These are phyloP conservation scores for Sambucus nigra DNA, from an alignment of 129 eudicot species.

Conservation along the genomic window DNA sequence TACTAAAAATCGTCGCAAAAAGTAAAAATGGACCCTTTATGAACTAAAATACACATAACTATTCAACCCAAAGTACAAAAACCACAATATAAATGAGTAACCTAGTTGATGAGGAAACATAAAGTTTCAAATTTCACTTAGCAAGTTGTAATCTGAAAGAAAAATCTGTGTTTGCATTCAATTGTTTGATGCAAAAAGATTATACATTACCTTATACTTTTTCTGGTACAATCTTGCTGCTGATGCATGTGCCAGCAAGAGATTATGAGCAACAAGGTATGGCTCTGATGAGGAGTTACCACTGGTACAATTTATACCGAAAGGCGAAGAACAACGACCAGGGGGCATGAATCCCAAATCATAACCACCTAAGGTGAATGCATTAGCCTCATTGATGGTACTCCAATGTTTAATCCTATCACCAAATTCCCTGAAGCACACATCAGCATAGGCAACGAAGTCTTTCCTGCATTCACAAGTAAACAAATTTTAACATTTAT, in stretches of 20 bases:
- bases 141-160: too few relatives aligned
- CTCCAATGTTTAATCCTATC: slow-evolving; percentile 39
- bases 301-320: slow-evolving; percentile 3
- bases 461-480: slow-evolving; percentile 23
- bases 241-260: slow-evolving; percentile 43
- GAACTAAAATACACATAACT: too few relatives aligned
- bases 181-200: not conserved
- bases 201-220: slow-evolving; percentile 31
- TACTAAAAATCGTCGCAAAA: too few relatives aligned
- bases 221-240: slow-evolving; percentile 21
- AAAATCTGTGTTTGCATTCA: not conserved
- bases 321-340: slow-evolving; percentile 18
- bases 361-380: slow-evolving; percentile 25
- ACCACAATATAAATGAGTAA: too few relatives aligned
- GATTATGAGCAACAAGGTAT: slow-evolving; percentile 30
- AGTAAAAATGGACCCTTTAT: too few relatives aligned
- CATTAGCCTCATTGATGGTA: slow-evolving; percentile 37
- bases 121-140: not conserved
- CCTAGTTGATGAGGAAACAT: not conserved
- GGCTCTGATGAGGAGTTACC: slow-evolving; percentile 32
- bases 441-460: slow-evolving; percentile 27
- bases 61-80: too few relatives aligned
- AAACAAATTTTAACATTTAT: too few relatives aligned
- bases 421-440: slow-evolving; percentile 46
- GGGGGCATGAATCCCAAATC: slow-evolving; percentile 26